A percentile compares a stretch with the other conserved stretches of the same genome.
These are phyloP conservation scores for Arthrobotrys musiformis DNA, from an alignment of 2,329 filamentous ascomycete species.

Conservation along the genomic window DNA sequence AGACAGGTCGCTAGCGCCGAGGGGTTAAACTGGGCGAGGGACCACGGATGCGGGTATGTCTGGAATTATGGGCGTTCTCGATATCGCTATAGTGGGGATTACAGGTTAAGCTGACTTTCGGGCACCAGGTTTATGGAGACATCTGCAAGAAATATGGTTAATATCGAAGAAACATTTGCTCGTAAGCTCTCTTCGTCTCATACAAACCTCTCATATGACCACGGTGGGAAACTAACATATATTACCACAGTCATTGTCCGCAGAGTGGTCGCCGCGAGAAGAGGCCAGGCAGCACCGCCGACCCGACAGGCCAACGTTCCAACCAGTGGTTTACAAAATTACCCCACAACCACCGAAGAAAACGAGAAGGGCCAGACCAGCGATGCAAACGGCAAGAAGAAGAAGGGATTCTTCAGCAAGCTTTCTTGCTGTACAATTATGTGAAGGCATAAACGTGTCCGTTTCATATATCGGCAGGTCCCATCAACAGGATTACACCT, in stretches of 20 bases:
- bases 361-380: conserved; percentile 38
- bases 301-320: conserved; percentile 38
- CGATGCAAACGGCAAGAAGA: conserved; percentile 24
- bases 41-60: conserved; percentile 72
- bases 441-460: background rate
- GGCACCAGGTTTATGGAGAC: conserved; percentile 80
- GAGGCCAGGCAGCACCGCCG: conserved; percentile 40
- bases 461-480: background rate
- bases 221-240: background rate
- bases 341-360: conserved; percentile 29
- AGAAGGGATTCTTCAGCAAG: conserved; percentile 43
- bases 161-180: conserved; percentile 89
- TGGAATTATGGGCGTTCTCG: background rate
- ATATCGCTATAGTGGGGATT: background rate
- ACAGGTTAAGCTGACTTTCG: background rate
- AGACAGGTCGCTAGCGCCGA: conserved; percentile 75
- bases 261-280: conserved; percentile 46
- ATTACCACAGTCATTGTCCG: conserved; percentile 36
- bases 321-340: conserved; percentile 44
- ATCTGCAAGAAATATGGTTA: conserved; percentile 82
- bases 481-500: background rate
- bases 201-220: too few relatives aligned
- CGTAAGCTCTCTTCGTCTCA: conserved; percentile 50
- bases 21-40: conserved; percentile 81
- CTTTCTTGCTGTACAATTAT: conserved; percentile 50